phyloP scores from a whole-genome alignment of 208 protist species.

The Leishmania guyanensis region DNA sequence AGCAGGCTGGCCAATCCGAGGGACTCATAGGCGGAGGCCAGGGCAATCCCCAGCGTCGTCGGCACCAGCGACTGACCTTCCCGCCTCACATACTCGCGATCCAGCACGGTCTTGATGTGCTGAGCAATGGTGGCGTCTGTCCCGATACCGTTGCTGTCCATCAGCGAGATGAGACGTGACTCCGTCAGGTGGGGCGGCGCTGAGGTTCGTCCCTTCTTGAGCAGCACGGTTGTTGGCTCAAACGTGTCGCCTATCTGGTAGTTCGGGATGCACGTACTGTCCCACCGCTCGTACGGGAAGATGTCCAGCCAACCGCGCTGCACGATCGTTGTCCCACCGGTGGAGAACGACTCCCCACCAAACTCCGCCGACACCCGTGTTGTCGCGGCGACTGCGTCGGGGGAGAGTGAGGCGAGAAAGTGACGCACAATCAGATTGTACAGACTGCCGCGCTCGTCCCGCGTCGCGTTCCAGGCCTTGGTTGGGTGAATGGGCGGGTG shows the following conservation, averaged over 20 bases:
- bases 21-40: slow-evolving; percentile 95
- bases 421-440: slow-evolving; percentile 97
- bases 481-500: slow-evolving; percentile 99
- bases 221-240: slow-evolving; percentile 73
- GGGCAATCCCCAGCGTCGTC: slow-evolving; percentile 94
- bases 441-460: slow-evolving; percentile 67
- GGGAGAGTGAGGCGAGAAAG: slow-evolving; percentile 98
- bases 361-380: slow-evolving; percentile 82
- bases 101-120: slow-evolving; percentile 98
- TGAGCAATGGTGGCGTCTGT: slow-evolving; percentile 99
- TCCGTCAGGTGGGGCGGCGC: slow-evolving; percentile 96
- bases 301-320: slow-evolving; percentile 95
- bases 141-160: slow-evolving; percentile 98
- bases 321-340: slow-evolving; percentile 87
- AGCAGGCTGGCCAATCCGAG: slow-evolving; percentile 94
- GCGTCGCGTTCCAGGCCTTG: slow-evolving; percentile 64
- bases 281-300: slow-evolving; percentile 92
- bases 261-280: slow-evolving; percentile 88
- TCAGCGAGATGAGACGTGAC: slow-evolving; percentile 96
- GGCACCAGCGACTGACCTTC: slow-evolving; percentile 85
- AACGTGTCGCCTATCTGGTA: slow-evolving; percentile 92
- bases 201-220: slow-evolving; percentile 82
- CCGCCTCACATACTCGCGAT: slow-evolving; percentile 92
- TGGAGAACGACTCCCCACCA: slow-evolving; percentile 87
- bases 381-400: slow-evolving; percentile 89